phyloP scores from a whole-genome alignment of 768 basidiomycete genomes.

The Tylopilus intermedius region DNA sequence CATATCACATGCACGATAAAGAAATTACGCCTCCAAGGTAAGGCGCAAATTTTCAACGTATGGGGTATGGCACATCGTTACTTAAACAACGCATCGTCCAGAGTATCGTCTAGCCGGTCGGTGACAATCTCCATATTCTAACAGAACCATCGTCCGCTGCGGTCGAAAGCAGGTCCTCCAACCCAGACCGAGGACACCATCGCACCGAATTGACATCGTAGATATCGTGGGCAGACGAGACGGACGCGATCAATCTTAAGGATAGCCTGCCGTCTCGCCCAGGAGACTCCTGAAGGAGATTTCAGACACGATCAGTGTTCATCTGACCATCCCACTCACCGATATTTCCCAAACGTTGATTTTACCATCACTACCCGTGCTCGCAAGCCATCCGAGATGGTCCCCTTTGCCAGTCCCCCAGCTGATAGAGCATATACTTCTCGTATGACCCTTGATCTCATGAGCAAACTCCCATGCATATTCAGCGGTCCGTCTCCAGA shows the following conservation, averaged over 20 bases:
- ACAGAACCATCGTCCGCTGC: slow-evolving; percentile 82
- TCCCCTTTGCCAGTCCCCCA: slow-evolving; percentile 52
- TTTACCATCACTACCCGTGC: slow-evolving; percentile 79
- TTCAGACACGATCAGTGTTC: slow-evolving; percentile 1
- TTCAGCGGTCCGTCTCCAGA: slow-evolving; percentile 71
- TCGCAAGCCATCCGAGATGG: slow-evolving; percentile 77
- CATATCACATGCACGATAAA: too few relatives aligned
- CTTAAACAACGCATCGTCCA: too few relatives aligned
- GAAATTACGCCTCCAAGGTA: too few relatives aligned
- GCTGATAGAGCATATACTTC: slow-evolving; percentile 76
- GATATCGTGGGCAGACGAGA: slow-evolving; percentile 71
- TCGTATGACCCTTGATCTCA: slow-evolving; percentile 58
- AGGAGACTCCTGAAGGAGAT: slow-evolving; percentile 11
- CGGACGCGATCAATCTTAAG: slow-evolving; percentile 47
- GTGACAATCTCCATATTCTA: slow-evolving; percentile 65
- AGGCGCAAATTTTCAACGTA: too few relatives aligned
- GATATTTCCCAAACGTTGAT: slow-evolving; percentile 77
- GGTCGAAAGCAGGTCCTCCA: slow-evolving; percentile 67
- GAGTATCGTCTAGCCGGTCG: neutral
- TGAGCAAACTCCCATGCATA: slow-evolving; percentile 61
- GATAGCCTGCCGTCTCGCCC: slow-evolving; percentile 27
- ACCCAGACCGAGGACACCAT: slow-evolving; percentile 74
- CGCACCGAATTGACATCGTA: slow-evolving; percentile 79
- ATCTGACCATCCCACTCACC: slow-evolving; percentile 33
- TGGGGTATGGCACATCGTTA: neutral